These are phyloP conservation scores for Dryas octopetala DNA, from an alignment of 306 rosid genomes.

Conservation along the genomic window DNA sequence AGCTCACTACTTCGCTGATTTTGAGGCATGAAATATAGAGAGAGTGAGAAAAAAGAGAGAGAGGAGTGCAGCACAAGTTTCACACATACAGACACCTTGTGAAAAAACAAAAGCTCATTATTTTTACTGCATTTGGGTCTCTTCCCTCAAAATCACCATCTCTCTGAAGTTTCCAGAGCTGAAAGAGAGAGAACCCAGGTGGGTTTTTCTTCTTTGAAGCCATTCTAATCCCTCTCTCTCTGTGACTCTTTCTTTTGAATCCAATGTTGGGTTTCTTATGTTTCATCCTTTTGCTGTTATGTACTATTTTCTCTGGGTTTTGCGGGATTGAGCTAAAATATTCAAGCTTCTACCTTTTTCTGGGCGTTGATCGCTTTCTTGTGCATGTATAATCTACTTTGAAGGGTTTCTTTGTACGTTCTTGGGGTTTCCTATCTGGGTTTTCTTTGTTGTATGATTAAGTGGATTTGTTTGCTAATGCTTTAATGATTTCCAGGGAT, in stretches of 20 bases:
- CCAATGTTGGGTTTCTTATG: conserved; percentile 8
- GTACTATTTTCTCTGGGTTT: conserved; percentile 21
- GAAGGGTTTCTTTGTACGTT: background rate
- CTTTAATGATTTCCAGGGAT: conserved; percentile 17
- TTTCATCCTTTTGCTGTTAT: background rate
- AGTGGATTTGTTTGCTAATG: conserved; percentile 10
- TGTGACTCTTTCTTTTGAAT: background rate
- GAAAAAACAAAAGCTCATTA: background rate
- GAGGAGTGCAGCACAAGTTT: conserved; percentile 63
- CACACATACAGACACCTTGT: conserved; percentile 20
- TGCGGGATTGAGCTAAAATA: conserved; percentile 13
- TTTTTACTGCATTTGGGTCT: conserved; percentile 43
- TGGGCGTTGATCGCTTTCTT: conserved; percentile 12
- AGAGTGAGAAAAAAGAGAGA: conserved; percentile 26
- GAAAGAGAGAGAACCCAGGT: conserved; percentile 41
- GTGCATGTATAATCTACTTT: conserved; percentile 6
- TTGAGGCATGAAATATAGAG: conserved; percentile 65
- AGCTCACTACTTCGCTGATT: conserved; percentile 92
- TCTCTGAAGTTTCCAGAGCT: conserved; percentile 41
- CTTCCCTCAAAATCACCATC: conserved; percentile 28
- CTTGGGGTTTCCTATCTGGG: conserved; percentile 10
- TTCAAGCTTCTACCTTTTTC: conserved; percentile 9
- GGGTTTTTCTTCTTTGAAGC: conserved; percentile 16
- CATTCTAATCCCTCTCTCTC: background rate
- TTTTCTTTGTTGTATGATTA: conserved; percentile 12